Evolutionary conservation across 176 grass and related monocot genomes (phyloP).

Genomic region (Canna indica): DNA sequence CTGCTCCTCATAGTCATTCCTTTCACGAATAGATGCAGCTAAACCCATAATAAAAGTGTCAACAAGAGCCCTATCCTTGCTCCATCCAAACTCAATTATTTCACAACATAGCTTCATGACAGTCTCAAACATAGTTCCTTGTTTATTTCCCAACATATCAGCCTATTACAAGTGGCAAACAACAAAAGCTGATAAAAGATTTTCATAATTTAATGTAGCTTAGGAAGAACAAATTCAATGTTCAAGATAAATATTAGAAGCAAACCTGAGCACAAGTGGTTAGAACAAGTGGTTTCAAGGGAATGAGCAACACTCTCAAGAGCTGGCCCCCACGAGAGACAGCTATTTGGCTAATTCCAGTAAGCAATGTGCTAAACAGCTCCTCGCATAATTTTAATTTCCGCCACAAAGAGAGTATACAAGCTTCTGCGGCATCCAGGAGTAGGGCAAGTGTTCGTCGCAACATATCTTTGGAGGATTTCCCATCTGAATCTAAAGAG

Average conservation of each 20-base stretch:
- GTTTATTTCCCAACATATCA: slow-evolving; percentile 65
- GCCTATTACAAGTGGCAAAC: slow-evolving; percentile 33
- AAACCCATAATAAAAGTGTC: slow-evolving; percentile 97
- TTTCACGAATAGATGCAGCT: slow-evolving; percentile 90
- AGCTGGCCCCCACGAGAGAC: slow-evolving; percentile 88
- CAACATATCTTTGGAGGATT: slow-evolving; percentile 78
- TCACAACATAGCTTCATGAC: slow-evolving; percentile 93
- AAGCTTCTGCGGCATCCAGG: slow-evolving; percentile 80
- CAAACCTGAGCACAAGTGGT: slow-evolving; percentile 83
- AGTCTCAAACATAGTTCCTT: slow-evolving; percentile 74
- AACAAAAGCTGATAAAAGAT: slow-evolving; percentile 1
- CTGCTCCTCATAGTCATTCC: slow-evolving; percentile 94
- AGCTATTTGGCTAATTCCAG: slow-evolving; percentile 91
- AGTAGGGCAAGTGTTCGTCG: slow-evolving; percentile 78
- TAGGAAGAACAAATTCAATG: neutral
- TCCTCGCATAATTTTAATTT: slow-evolving; percentile 88
- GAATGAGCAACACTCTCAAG: slow-evolving; percentile 77
- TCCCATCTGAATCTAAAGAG: slow-evolving; percentile 51
- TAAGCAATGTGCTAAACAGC: slow-evolving; percentile 72
- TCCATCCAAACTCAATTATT: slow-evolving; percentile 99
- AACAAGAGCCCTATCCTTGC: slow-evolving; percentile 93
- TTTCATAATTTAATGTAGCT: neutral
- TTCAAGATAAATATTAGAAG: neutral
- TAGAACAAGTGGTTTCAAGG: slow-evolving; percentile 91
- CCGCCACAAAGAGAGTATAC: slow-evolving; percentile 88